phyloP scores from a whole-genome alignment of 441 rosid genomes.

The Gossypium davidsonii region DNA sequence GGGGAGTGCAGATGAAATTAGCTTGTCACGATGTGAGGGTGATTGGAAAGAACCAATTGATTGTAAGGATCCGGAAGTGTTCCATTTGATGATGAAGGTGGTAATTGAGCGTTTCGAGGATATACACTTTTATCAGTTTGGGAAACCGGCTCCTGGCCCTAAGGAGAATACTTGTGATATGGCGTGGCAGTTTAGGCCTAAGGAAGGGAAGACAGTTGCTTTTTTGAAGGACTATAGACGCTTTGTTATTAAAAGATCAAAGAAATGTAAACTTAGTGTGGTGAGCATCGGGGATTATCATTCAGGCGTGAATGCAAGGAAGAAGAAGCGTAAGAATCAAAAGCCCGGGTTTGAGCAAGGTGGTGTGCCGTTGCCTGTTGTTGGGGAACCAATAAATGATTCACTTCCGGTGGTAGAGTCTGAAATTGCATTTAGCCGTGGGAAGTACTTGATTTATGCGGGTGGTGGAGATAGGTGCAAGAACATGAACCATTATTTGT shows the following conservation, averaged over 20 bases:
- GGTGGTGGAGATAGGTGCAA: constrained; percentile 92
- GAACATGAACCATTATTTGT: constrained; percentile 82
- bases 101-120: constrained; percentile 73
- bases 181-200: constrained; percentile 91
- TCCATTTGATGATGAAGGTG: constrained; percentile 78
- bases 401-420: constrained; percentile 73
- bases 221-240: constrained; percentile 85
- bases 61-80: constrained; percentile 80
- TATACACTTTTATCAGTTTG: constrained; percentile 78
- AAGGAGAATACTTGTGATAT: constrained; percentile 63
- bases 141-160: constrained; percentile 60
- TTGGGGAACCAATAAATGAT: constrained; percentile 75
- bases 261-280: constrained; percentile 58
- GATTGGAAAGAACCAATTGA: constrained; percentile 39
- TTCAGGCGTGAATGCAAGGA: constrained; percentile 78
- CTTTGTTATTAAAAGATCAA: constrained; percentile 52
- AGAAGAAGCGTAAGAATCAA: constrained; percentile 61
- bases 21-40: constrained; percentile 34
- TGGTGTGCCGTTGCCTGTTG: constrained; percentile 35
- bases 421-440: constrained; percentile 54
- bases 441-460: constrained; percentile 62
- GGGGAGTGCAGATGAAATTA: neutral
- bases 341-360: constrained; percentile 46
- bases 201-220: constrained; percentile 73
- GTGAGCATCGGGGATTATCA: constrained; percentile 72